phyloP scores from a whole-genome alignment of 768 basidiomycete genomes.

The Multifurca ochricompacta region DNA sequence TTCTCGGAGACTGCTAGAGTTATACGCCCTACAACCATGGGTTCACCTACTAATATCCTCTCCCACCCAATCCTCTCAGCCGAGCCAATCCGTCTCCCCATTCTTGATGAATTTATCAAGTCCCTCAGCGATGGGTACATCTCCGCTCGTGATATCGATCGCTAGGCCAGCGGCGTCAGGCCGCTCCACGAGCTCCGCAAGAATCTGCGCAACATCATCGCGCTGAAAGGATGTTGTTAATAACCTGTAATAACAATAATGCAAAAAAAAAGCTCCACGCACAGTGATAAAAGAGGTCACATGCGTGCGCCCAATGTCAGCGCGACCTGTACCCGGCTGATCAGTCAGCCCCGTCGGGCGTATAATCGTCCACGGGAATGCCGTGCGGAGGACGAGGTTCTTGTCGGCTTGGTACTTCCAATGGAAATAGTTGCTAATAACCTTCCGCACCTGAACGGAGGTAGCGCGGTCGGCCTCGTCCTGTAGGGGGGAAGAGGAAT shows the following conservation, averaged over 20 bases:
- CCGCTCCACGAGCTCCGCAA: slow-evolving; percentile 42
- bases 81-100: slow-evolving; percentile 33
- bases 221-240: slow-evolving; percentile 30
- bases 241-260: background rate
- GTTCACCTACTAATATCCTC: no score
- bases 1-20: no score
- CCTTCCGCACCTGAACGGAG: slow-evolving; percentile 37
- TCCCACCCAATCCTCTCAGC: background rate
- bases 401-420: slow-evolving; percentile 39
- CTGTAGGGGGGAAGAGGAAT: no score
- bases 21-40: no score
- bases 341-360: slow-evolving; percentile 55
- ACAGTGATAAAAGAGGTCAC: slow-evolving; percentile 43
- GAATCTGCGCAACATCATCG: slow-evolving; percentile 47
- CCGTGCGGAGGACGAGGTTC: slow-evolving; percentile 37
- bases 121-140: slow-evolving; percentile 37
- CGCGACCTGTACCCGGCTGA: slow-evolving; percentile 43
- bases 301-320: slow-evolving; percentile 46
- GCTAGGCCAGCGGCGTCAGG: slow-evolving; percentile 49
- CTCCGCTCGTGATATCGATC: slow-evolving; percentile 53
- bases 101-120: slow-evolving; percentile 44
- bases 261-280: slow-evolving; percentile 18
- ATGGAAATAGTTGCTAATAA: slow-evolving; percentile 35
- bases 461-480: slow-evolving; percentile 38
- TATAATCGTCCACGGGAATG: slow-evolving; percentile 60